phyloP scores from a whole-genome alignment of 305 asterid species.

The Stenogyne calaminthoides region DNA sequence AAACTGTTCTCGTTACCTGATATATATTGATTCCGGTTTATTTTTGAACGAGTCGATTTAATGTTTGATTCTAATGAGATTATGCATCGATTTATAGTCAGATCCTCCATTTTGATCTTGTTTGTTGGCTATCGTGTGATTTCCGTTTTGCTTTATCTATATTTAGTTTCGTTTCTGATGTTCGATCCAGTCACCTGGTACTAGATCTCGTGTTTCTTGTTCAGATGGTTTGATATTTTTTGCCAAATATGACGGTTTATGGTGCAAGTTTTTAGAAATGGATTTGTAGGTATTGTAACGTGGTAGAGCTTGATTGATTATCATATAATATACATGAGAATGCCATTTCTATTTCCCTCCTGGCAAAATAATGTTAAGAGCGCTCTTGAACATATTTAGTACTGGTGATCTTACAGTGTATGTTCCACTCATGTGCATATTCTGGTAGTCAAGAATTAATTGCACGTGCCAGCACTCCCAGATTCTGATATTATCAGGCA shows the following conservation, averaged over 20 bases:
- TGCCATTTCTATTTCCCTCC: not conserved
- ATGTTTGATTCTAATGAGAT: slow-evolving; percentile 4
- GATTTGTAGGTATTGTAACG: not conserved
- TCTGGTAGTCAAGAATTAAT: not conserved
- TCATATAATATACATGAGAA: not conserved
- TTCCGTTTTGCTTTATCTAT: not conserved
- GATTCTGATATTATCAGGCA: not conserved
- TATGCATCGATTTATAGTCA: slow-evolving; percentile 7
- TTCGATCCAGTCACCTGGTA: slow-evolving; percentile 27
- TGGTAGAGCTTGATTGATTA: not conserved
- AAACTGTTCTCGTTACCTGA: not conserved
- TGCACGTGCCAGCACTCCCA: too few relatives aligned
- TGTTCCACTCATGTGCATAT: not conserved
- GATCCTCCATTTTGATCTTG: slow-evolving; percentile 14
- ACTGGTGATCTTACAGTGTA: not conserved
- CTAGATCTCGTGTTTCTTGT: slow-evolving; percentile 25
- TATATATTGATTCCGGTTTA: not conserved
- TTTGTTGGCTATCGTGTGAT: not conserved
- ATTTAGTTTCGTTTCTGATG: slow-evolving; percentile 6
- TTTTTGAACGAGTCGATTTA: slow-evolving; percentile 1
- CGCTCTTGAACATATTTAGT: not conserved
- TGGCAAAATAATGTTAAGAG: not conserved
- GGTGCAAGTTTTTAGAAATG: not conserved
- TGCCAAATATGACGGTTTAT: not conserved
- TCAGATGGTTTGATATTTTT: not conserved